phyloP scores from a whole-genome alignment of 768 basidiomycete species.

The Kwoniella sp. region DNA sequence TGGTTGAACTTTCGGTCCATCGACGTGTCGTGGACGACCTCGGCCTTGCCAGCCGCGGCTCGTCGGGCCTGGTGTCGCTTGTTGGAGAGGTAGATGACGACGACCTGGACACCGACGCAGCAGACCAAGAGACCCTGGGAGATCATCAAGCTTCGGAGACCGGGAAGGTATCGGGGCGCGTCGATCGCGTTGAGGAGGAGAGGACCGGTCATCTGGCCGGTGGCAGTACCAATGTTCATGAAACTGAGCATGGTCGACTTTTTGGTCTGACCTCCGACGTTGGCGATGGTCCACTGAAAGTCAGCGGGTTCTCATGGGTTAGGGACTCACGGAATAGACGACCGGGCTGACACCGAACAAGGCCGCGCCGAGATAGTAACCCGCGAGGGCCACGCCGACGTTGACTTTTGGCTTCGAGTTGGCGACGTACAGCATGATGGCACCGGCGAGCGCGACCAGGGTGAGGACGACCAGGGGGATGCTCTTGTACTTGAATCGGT shows the following conservation, averaged over 20 bases:
- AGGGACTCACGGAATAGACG: conserved; percentile 9
- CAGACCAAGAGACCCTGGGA: conserved; percentile 24
- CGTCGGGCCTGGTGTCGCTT: conserved; percentile 36
- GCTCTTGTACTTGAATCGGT: conserved; percentile 17
- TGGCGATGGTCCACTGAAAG: conserved; percentile 18
- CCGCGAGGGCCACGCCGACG: conserved; percentile 36
- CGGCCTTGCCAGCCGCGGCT: conserved; percentile 40
- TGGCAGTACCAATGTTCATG: conserved; percentile 54
- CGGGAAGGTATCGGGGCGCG: conserved; percentile 31
- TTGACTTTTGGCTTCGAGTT: not conserved
- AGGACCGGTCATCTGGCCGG: conserved; percentile 49
- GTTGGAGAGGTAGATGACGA: conserved; percentile 34
- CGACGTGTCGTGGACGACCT: conserved; percentile 30
- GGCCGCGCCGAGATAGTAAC: conserved; percentile 48
- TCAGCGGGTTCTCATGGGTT: not conserved
- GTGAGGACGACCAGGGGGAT: conserved; percentile 14
- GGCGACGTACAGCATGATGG: conserved; percentile 16
- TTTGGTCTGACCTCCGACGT: conserved; percentile 41
- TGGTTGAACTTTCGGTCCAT: conserved; percentile 27
- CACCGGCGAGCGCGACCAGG: conserved; percentile 10
- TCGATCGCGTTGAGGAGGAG: conserved; percentile 42
- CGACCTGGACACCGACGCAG: conserved; percentile 20
- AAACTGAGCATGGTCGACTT: conserved; percentile 52
- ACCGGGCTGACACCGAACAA: conserved; percentile 48
- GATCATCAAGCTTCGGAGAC: conserved; percentile 27